Evolutionary conservation across 2,329 filamentous ascomycete genomes (phyloP).

Genomic region (Hirsutella thompsonii): DNA sequence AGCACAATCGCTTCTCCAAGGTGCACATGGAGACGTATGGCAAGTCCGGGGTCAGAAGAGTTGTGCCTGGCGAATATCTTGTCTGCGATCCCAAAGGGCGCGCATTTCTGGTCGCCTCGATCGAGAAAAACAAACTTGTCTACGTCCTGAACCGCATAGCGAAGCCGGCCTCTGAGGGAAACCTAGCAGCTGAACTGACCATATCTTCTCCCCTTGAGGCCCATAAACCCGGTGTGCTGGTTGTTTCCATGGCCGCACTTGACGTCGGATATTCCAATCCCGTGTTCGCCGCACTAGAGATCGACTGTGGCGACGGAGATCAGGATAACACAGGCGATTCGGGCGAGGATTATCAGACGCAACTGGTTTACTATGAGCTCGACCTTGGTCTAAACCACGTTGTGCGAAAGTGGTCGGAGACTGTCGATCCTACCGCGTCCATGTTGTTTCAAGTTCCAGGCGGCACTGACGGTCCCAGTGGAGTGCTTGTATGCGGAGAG

Average conservation of each 20-base stretch:
- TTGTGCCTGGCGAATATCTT: slow-evolving; percentile 91
- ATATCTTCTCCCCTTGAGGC: slow-evolving; percentile 96
- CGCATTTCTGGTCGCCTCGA: slow-evolving; percentile 84
- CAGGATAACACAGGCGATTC: slow-evolving; percentile 81
- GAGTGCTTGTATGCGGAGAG: slow-evolving; percentile 87
- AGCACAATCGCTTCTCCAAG: slow-evolving; percentile 75
- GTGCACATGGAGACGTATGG: slow-evolving; percentile 96
- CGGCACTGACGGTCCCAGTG: slow-evolving; percentile 84
- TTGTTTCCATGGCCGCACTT: slow-evolving; percentile 75
- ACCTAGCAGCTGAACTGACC: slow-evolving; percentile 50
- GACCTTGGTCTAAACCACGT: slow-evolving; percentile 96
- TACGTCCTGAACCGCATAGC: slow-evolving; percentile 95
- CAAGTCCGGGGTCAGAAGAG: slow-evolving; percentile 87
- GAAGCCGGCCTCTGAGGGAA: slow-evolving; percentile 28
- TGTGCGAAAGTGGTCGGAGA: slow-evolving; percentile 89
- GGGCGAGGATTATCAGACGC: slow-evolving; percentile 70
- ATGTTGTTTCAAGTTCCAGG: slow-evolving; percentile 93
- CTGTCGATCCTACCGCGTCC: slow-evolving; percentile 79
- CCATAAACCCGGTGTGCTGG: slow-evolving; percentile 82
- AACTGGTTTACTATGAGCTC: slow-evolving; percentile 92
- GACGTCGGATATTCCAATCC: slow-evolving; percentile 97
- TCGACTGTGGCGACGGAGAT: slow-evolving; percentile 85
- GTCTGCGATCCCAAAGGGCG: slow-evolving; percentile 91
- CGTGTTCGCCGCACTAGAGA: slow-evolving; percentile 86
- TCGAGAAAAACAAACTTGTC: slow-evolving; percentile 99